Evolutionary conservation across 139 green algal species (phyloP), one percentile per base, ranked within the genome.

Genomic region (Coccomyxa sp.): DNA sequence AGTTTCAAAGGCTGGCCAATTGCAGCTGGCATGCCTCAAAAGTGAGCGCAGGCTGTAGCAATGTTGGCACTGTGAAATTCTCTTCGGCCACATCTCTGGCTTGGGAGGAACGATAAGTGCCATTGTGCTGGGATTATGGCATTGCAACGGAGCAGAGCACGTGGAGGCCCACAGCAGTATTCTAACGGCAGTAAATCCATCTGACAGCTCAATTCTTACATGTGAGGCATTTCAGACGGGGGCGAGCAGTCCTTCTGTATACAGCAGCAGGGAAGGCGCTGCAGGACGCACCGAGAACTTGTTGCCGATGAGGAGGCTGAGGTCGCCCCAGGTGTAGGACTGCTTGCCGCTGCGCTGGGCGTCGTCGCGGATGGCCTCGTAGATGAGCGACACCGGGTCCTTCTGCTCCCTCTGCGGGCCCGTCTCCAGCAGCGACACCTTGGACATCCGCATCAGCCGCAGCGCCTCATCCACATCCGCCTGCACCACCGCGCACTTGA

Each of bases 401-500:
- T 39, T 44, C 39, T 78, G 77, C 44, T 41, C 74, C 74, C 22
- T 69, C 12, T 39, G 64, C 44, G 34, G 41, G 38, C 33, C 38
- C 70, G 27, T 87, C 86, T 92, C 86, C 31, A 86, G 82, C 73
- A 97, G 84, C 14, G 79, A 91, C n/a, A 89, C 79, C 87, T 99
- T 99, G 82, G 84, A 95, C 88, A 92, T 92, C 12, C 91, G 88
- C 89, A 99, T 97, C 68, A 99, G 90, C 39, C 93, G 83, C 74
- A 98, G 89, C 31, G 96, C 93, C 84, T 99, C 97, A 72, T 98
- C 91, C 38, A 99, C 89, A 73, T 99, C 96, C 14, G 73, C 82
- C 83, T 97, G 91, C 31, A 79, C n/a, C n/a, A n/a, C n/a, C n/a
- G n/a, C n/a, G n/a, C n/a, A n/a, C n/a, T n/a, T n/a, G n/a, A n/a